phyloP scores from a whole-genome alignment of 2,329 filamentous ascomycete genomes.

The Pezicula neosporulosa region DNA sequence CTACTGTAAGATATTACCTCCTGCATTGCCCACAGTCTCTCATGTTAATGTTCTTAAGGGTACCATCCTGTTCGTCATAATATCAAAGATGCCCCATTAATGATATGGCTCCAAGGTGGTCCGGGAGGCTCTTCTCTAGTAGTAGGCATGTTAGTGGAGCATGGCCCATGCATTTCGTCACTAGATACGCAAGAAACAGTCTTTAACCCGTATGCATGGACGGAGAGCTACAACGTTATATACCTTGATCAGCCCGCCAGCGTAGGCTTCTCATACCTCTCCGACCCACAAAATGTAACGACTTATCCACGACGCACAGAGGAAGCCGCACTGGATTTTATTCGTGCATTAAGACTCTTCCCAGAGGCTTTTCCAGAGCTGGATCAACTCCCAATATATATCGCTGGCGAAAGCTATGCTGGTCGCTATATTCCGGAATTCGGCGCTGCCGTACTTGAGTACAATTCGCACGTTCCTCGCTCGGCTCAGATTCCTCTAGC shows the following conservation, averaged over 20 bases:
- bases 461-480: not conserved
- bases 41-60: too few species aligned
- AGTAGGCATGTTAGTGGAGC: constrained; percentile 56
- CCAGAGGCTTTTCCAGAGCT: constrained; percentile 59
- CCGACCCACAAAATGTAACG: not conserved
- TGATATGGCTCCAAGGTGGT: constrained; percentile 62
- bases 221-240: constrained; percentile 48
- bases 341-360: not conserved
- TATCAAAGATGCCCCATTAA: constrained; percentile 38
- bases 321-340: constrained; percentile 69
- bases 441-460: not conserved
- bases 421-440: constrained; percentile 34
- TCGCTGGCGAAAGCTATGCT: constrained; percentile 7
- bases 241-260: constrained; percentile 39
- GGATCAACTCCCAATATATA: constrained; percentile 6
- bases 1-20: too few species aligned
- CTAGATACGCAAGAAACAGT: constrained; percentile 38
- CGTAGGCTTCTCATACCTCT: not conserved
- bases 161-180: constrained; percentile 39
- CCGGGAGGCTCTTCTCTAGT: constrained; percentile 58
- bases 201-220: constrained; percentile 57
- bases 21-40: too few species aligned
- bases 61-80: not conserved
- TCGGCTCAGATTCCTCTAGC: not conserved
- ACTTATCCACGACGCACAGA: not conserved